Evolutionary conservation across 495 filamentous ascomycete genomes (phyloP).

Genomic region (Xylona heveae): DNA sequence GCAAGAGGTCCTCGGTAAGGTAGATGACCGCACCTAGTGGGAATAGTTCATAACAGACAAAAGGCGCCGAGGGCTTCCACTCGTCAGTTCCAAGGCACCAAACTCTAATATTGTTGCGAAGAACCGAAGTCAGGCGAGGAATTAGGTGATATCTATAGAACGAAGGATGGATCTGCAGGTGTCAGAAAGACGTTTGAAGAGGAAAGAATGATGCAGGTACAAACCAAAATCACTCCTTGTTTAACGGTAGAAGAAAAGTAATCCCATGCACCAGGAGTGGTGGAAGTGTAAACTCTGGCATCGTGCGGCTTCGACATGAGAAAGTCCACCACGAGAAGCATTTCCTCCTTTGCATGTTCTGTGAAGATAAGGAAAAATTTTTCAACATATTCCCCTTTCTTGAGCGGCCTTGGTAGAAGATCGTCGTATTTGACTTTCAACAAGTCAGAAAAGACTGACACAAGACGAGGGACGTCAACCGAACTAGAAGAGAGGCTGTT

Average conservation of each 20-base stretch:
- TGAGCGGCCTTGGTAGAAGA: neutral
- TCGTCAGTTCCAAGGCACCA: neutral
- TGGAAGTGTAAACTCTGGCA: neutral
- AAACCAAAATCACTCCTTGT: constrained; percentile 2
- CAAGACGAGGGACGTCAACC: too few relatives aligned
- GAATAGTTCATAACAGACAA: constrained; percentile 1
- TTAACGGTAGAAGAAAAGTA: constrained; percentile 1
- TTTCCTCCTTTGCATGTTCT: neutral
- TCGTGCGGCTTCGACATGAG: neutral
- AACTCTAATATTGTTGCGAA: constrained; percentile 4
- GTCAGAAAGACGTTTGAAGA: too few relatives aligned
- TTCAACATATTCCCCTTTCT: neutral
- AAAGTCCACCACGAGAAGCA: neutral
- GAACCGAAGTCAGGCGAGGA: neutral
- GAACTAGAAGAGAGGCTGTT: too few relatives aligned
- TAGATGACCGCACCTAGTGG: constrained; percentile 2
- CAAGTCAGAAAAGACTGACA: neutral
- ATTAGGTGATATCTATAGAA: neutral
- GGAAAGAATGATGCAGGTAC: too few relatives aligned
- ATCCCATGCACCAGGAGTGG: constrained; percentile 3
- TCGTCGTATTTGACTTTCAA: neutral
- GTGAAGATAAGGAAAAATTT: neutral
- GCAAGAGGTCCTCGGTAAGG: constrained; percentile 1
- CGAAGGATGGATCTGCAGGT: too few relatives aligned
- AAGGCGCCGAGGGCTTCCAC: neutral